Percentiles rank a stretch among this genome's conserved stretches.
These are phyloP conservation scores for Spathaspora hagerdaliae DNA, from an alignment of 805 yeast species.

Conservation along the genomic window DNA sequence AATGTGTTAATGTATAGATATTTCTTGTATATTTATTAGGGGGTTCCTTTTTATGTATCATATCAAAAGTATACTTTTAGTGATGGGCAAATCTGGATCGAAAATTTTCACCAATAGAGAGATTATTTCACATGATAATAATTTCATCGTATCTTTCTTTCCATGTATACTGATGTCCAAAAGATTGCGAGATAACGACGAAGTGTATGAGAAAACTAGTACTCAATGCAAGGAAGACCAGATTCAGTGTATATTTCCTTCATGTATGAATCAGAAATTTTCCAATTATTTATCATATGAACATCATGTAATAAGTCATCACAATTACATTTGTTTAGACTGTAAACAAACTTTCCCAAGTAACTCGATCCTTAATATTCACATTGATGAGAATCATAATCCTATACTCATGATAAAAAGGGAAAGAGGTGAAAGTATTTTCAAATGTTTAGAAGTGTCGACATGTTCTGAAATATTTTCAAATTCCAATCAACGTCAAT, in stretches of 20 bases:
- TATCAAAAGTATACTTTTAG: too few relatives aligned
- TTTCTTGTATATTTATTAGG: too few relatives aligned
- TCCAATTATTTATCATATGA: constrained; percentile 16
- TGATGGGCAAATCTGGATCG: too few relatives aligned
- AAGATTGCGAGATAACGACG: too few relatives aligned
- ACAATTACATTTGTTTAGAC: constrained; percentile 28
- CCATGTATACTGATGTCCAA: too few relatives aligned
- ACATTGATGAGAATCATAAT: constrained; percentile 51
- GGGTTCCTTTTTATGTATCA: too few relatives aligned
- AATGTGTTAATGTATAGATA: too few relatives aligned
- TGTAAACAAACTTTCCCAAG: constrained; percentile 43
- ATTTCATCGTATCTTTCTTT: too few relatives aligned
- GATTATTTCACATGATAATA: too few relatives aligned
- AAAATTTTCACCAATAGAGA: too few relatives aligned
- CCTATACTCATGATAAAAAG: constrained; percentile 36
- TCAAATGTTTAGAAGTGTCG: constrained; percentile 34
- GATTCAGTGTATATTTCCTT: constrained; percentile 5
- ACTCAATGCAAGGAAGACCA: too few relatives aligned
- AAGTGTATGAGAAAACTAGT: too few relatives aligned
- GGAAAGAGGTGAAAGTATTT: constrained; percentile 38
- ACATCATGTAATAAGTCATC: constrained; percentile 20
- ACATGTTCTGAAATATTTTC: constrained; percentile 39
- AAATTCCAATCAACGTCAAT: constrained; percentile 35
- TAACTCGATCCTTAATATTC: constrained; percentile 40
- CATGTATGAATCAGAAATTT: constrained; percentile 7